Evolutionary conservation across 2,329 filamentous ascomycete genomes (phyloP).

Genomic region (Elsinoe arachidis): DNA sequence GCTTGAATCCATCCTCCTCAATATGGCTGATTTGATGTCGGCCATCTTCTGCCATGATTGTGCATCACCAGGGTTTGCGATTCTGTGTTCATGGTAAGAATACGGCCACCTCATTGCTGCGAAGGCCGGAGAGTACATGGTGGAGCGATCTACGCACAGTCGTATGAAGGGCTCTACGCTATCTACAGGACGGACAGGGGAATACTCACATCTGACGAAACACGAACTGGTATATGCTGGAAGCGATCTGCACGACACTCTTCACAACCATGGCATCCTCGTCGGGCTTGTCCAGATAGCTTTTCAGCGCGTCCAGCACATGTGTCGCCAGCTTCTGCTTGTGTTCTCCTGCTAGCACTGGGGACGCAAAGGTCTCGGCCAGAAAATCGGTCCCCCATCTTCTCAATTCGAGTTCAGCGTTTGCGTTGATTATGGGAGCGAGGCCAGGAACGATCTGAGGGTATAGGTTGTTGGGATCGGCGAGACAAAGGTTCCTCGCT

Average conservation of each 20-base stretch:
- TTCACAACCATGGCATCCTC: slow-evolving; percentile 76
- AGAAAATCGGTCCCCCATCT: slow-evolving; percentile 96
- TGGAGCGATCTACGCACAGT: not conserved
- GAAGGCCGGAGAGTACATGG: not conserved
- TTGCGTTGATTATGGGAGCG: slow-evolving; percentile 76
- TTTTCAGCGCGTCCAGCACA: slow-evolving; percentile 64
- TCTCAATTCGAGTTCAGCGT: slow-evolving; percentile 68
- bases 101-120: not conserved
- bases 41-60: slow-evolving; percentile 81
- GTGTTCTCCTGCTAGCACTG: slow-evolving; percentile 64
- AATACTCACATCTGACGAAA: slow-evolving; percentile 85
- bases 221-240: slow-evolving; percentile 86
- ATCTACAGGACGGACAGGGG: not conserved
- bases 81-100: slow-evolving; percentile 45
- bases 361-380: slow-evolving; percentile 89
- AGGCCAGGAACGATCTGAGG: slow-evolving; percentile 86
- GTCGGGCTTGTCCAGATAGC: slow-evolving; percentile 39
- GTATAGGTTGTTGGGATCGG: slow-evolving; percentile 73
- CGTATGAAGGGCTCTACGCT: not conserved
- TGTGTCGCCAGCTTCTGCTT: slow-evolving; percentile 72
- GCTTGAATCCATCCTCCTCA: slow-evolving; percentile 79
- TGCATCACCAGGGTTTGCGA: slow-evolving; percentile 74
- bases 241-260: slow-evolving; percentile 76
- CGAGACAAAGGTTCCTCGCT: slow-evolving; percentile 80
- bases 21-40: slow-evolving; percentile 78